Base-by-base conservation (phyloP, 1,139 yeast genomes). In the Diutina sp. region DNA sequence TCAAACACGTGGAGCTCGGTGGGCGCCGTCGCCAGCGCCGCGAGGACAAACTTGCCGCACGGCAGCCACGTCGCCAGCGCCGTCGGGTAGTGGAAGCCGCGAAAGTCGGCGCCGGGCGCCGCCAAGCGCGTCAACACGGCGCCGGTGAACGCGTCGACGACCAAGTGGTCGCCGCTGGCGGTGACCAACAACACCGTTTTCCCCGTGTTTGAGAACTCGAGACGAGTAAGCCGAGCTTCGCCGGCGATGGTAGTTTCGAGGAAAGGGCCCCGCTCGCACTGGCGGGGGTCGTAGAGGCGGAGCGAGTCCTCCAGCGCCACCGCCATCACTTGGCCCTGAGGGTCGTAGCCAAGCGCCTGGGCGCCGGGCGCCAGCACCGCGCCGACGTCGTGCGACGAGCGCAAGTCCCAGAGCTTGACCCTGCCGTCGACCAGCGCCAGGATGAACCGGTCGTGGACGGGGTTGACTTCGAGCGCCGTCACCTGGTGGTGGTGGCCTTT, bases 161-260 rank as follows among this genome's bases (percentile, higher is more conserved):
- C 67, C 59, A 83, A 76, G 63, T 86, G 90, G 47, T 71, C 72
- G 32, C 69, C 68, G 3, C 78, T 71, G 58, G 79, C 69, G 2
- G 95, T 85, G 1, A 84, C 80, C 2, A 90, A 69, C n/a, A 90
- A 70, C n/a, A 93, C 64, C 59, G 75, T 73, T 65, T 84, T 86
- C 38, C 95, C 95, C 65, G 86, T 87, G 66, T 90, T 90, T 30
- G 96, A 82, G 67, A 91, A 90, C 67, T 90, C 96, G 44, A 90
- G 60, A 62, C 84, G 85, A 48, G 78, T 77, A 88, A 52, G 11
- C 6, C 2, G 38, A 59, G 72, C 64, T 53, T 71, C 61, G 6
- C 60, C 47, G 6, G 62, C 58, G 4, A 73, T 58, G 64, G 70
- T 59, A 69, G 76, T 54, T 67, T 70, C 56, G 70, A 72, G 65